These are phyloP conservation scores for Boletellus ananas DNA, from an alignment of 768 basidiomycete species.

Conservation along the genomic window DNA sequence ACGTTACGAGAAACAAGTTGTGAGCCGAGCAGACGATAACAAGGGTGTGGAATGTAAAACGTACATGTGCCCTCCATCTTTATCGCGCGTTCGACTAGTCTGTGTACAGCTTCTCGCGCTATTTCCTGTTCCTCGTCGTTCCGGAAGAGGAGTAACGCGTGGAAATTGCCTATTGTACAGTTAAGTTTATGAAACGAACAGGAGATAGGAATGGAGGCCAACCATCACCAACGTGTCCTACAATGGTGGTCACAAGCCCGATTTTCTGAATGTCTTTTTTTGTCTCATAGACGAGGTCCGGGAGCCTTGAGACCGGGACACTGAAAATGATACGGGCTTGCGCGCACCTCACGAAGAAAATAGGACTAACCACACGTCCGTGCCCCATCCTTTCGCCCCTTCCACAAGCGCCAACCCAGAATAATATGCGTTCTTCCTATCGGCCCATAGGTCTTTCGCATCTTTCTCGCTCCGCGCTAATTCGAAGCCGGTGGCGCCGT, in stretches of 20 bases:
- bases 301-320: constrained; percentile 63
- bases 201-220: constrained; percentile 29
- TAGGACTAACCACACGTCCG: constrained; percentile 65
- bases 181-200: background rate
- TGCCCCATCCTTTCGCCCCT: constrained; percentile 59
- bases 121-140: constrained; percentile 48
- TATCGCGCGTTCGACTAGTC: constrained; percentile 67
- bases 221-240: constrained; percentile 78
- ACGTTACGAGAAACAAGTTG: background rate
- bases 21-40: background rate
- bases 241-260: constrained; percentile 60
- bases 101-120: constrained; percentile 45
- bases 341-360: background rate
- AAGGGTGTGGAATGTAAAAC: constrained; percentile 11
- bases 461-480: constrained; percentile 63
- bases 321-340: constrained; percentile 19
- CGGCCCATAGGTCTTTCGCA: constrained; percentile 69
- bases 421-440: constrained; percentile 64
- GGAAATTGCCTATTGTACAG: constrained; percentile 41
- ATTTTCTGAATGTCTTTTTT: constrained; percentile 59
- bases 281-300: constrained; percentile 63
- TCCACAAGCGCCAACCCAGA: constrained; percentile 53
- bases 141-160: constrained; percentile 52
- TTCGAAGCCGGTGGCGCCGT: constrained; percentile 66
- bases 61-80: constrained; percentile 70